A percentile compares a stretch with the other conserved stretches of the same genome.
phyloP scores from a whole-genome alignment of 1,139 yeast genomes.

The Geotrichum klebahnii region DNA sequence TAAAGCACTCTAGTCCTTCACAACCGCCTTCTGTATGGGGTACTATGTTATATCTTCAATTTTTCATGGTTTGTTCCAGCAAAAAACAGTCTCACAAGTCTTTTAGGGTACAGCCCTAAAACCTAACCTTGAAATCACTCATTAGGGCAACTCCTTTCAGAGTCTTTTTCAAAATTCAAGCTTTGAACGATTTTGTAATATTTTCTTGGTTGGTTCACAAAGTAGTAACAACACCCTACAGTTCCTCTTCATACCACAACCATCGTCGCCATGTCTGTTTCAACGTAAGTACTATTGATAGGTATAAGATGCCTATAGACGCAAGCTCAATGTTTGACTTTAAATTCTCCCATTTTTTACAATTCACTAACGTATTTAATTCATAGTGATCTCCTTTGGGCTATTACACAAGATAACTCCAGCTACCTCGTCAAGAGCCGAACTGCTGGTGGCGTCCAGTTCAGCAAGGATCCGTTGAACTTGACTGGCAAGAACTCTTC shows the following conservation, averaged over 20 bases:
- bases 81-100: too few species aligned
- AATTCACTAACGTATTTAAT: constrained; percentile 21
- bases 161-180: background rate
- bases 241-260: constrained; percentile 8
- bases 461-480: constrained; percentile 51
- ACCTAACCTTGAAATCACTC: background rate
- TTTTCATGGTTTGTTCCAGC: too few species aligned
- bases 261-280: constrained; percentile 19
- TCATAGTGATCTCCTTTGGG: constrained; percentile 49
- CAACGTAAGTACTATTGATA: constrained; percentile 9
- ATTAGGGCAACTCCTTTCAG: background rate
- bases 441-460: constrained; percentile 41
- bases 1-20: too few species aligned
- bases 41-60: too few species aligned
- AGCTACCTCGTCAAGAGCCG: constrained; percentile 47
- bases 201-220: background rate
- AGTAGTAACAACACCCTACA: background rate
- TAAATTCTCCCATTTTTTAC: background rate
- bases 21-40: too few species aligned
- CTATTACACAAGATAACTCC: constrained; percentile 46
- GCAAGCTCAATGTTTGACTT: background rate
- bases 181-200: constrained; percentile 1
- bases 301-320: background rate
- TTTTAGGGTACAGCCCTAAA: background rate
- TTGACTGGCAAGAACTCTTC: constrained; percentile 46